These are phyloP conservation scores for Eremochloa ophiuroides DNA, from an alignment of 176 grass and related monocot genomes.

Conservation along the genomic window DNA sequence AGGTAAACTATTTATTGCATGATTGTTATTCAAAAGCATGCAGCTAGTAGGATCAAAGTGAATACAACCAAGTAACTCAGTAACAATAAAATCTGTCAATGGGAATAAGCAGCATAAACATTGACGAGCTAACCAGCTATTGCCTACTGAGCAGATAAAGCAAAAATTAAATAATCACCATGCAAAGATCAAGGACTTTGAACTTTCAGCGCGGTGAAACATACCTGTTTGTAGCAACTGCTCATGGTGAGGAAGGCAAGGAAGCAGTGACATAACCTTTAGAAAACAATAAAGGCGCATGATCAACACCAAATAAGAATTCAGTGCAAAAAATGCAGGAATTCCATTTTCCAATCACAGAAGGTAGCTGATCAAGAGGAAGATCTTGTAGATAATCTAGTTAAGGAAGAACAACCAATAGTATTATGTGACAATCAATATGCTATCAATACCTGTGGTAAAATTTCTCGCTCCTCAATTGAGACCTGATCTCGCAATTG, in stretches of 20 bases:
- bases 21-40: background rate
- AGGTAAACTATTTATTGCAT: constrained; percentile 7
- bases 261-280: constrained; percentile 85
- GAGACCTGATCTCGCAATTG: constrained; percentile 82
- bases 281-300: constrained; percentile 27
- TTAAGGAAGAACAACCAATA: background rate
- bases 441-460: constrained; percentile 66
- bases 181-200: constrained; percentile 5
- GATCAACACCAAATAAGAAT: constrained; percentile 6
- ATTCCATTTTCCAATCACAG: background rate
- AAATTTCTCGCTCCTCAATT: constrained; percentile 71
- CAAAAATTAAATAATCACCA: background rate
- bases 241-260: constrained; percentile 70
- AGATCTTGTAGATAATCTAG: constrained; percentile 1
- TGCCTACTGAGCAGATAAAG: background rate
- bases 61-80: background rate
- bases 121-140: constrained; percentile 9
- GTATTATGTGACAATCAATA: background rate
- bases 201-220: constrained; percentile 22
- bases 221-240: constrained; percentile 84
- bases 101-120: background rate
- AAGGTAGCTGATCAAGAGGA: background rate
- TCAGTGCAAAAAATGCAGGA: background rate
- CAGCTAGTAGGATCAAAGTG: background rate
- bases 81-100: constrained; percentile 2